Conservation (phyloP, 2,329 filamentous ascomycete genomes). For the Scolecobasidium constrictum region DNA sequence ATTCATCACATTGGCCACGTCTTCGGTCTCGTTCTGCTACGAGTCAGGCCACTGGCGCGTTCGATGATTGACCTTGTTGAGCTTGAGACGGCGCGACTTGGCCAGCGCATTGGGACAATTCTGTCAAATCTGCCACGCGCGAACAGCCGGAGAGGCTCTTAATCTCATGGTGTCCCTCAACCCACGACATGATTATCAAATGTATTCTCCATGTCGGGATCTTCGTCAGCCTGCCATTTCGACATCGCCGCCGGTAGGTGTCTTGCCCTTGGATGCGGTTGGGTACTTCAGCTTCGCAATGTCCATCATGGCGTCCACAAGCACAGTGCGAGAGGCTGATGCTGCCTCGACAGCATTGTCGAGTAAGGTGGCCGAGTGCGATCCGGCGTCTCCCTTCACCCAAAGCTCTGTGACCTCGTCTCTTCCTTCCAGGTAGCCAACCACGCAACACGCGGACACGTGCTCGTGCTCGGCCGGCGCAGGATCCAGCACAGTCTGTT, state of each 20-base stretch:
- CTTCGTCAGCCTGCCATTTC: slow-evolving; percentile 7
- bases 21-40: no score
- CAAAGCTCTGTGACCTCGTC: slow-evolving; percentile 93
- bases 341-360: slow-evolving; percentile 56
- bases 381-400: slow-evolving; percentile 63
- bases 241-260: not conserved
- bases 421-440: slow-evolving; percentile 74
- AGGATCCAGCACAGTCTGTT: slow-evolving; percentile 57
- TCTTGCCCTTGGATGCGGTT: not conserved
- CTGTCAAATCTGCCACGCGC: no score
- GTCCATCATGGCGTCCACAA: slow-evolving; percentile 51
- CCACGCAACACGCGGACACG: slow-evolving; percentile 73
- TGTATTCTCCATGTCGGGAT: no score
- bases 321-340: slow-evolving; percentile 45
- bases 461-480: slow-evolving; percentile 68
- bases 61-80: no score
- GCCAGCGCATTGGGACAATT: no score
- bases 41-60: no score
- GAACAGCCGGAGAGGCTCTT: no score
- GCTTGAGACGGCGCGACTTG: no score
- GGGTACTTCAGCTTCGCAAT: slow-evolving; percentile 8
- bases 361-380: slow-evolving; percentile 39
- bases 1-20: no score
- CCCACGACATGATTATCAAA: no score
- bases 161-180: no score